Base-by-base conservation (phyloP, 2,329 filamentous ascomycete genomes). In the Escovopsis sp. region DNA sequence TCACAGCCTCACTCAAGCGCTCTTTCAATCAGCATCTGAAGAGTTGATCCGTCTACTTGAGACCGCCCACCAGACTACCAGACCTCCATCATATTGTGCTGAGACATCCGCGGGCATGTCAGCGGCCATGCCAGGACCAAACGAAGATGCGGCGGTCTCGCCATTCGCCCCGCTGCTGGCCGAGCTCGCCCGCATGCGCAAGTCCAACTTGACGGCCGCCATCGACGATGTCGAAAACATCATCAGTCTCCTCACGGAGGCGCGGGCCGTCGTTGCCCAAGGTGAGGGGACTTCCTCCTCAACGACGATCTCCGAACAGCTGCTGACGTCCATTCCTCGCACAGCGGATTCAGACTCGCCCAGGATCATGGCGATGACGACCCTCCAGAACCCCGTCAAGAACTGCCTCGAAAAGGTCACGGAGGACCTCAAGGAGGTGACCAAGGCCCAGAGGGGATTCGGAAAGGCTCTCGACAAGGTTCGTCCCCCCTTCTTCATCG, bases 401-500 rank as follows among this genome's bases (percentile, higher is more conserved):
- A 70, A 80, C 41, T 78, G 80, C 1, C 81, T 96, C 47, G 86
- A 94, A 34, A 72, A 75, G 33, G 77, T 94, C 34, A 89, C 82
- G 51, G 78, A 82, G 42, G 80, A 85, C 53, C 65, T 96, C 40
- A 91, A 86, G 59, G 83, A 85, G 43, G 80, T 91, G 3, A 82
- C 93, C 52, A 82, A 81, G 48, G 80, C 81, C 2, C 80, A 94
- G 45, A 86, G 81, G 59, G 82, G 81, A 50, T 94, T 93, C 60
- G 80, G 80, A 51, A 94, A 88, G 58, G 77, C 84, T 6, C 67
- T 98, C 28, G 85, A 94, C 59, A 85, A 82, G 69, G 84, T 85
- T 26, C 26, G 38, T 39, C 12, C n/a, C 32, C 11, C 15, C 15
- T 5, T 11, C 12, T n/a, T 10, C 10, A 18, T 10, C 19, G 6